Conservation (phyloP, 352 stramenopile species). For the Globisporangium paddicum region DNA sequence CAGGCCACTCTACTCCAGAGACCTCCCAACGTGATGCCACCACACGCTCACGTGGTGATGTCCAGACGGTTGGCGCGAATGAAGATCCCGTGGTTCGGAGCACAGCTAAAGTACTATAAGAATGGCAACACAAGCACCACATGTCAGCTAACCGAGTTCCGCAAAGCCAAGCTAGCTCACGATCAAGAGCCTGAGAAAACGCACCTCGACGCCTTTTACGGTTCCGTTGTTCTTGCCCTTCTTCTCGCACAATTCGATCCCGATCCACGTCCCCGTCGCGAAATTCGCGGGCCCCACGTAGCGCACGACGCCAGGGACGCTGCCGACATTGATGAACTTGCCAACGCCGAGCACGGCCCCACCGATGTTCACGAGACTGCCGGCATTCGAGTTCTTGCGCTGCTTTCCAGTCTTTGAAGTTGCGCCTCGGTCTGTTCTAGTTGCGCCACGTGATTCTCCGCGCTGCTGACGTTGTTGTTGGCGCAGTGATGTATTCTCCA, state of each 20-base stretch:
- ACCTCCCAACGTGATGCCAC: too few species aligned
- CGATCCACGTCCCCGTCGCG: conserved; percentile 59
- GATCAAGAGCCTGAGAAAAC: too few species aligned
- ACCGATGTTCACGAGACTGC: conserved; percentile 35
- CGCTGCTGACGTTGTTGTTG: conserved; percentile 1
- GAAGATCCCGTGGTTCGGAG: conserved; percentile 57
- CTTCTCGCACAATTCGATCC: conserved; percentile 56
- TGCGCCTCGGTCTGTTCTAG: background rate
- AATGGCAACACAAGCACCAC: background rate
- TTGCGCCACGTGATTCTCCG: background rate
- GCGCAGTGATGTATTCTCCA: background rate
- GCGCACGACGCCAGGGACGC: conserved; percentile 54
- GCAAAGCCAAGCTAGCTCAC: too few species aligned
- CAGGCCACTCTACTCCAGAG: too few species aligned
- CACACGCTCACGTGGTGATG: conserved; percentile 14
- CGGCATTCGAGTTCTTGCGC: conserved; percentile 34
- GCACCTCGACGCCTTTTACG: conserved; percentile 36
- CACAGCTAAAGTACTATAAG: conserved; percentile 56
- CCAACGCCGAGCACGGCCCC: conserved; percentile 36
- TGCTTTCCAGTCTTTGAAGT: background rate
- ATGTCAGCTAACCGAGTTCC: too few species aligned
- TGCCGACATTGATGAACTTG: conserved; percentile 52
- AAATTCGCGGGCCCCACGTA: conserved; percentile 68
- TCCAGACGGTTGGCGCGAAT: conserved; percentile 59
- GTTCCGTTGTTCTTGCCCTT: conserved; percentile 66